Base-by-base conservation (phyloP, 2,329 filamentous ascomycete species). In the Pestalotiopsis sp. region DNA sequence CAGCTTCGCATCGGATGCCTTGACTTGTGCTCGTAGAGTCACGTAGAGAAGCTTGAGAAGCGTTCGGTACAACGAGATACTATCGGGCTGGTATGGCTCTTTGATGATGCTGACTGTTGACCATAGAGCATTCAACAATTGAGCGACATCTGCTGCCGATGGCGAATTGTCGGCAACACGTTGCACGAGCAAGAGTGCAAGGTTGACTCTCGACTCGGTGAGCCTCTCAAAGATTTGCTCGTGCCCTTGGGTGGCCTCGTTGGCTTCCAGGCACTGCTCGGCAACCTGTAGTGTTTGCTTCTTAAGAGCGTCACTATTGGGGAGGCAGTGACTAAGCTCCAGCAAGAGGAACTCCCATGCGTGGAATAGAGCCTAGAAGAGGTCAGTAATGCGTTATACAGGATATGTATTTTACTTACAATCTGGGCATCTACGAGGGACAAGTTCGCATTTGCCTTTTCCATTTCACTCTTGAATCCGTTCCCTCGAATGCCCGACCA, bases 391-490 rank as follows among this genome's bases (percentile, higher is more conserved):
- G 56, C 20, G 17, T 31, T 27, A 2, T 36, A 66, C 23, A 17
- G 23, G 11, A 41, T 23, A 13, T 11, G 4, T 31, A 66, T 4
- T 23, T 5, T 57, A 84, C 91, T 81, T 84, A 93, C 91, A 72
- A 96, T 91, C 82, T 99, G 94, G 27, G 95, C 93, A 78, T 98
- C 94, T 41, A 99, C 94, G 41, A 97, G 85, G 27, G 95, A 97
- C 66, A 99, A 80, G 79, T 99, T 98, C 71, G 92, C 84, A 79
- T 99, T 99, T 57, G 95, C 96, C 70, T 90, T 90, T 75, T 91
- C 89, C 81, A 99, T 91, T 78, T 99, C 96, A 63, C 89, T 87
- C 71, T 88, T 87, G 81, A 97, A 97, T 0, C 95, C 95, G 74
- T 91, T 88, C 67, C 89, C 87, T 73, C 83, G 86, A 72, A 84